Evolutionary conservation across 2,329 filamentous ascomycete genomes (phyloP).

Genomic region (Aspergillus tanneri): DNA sequence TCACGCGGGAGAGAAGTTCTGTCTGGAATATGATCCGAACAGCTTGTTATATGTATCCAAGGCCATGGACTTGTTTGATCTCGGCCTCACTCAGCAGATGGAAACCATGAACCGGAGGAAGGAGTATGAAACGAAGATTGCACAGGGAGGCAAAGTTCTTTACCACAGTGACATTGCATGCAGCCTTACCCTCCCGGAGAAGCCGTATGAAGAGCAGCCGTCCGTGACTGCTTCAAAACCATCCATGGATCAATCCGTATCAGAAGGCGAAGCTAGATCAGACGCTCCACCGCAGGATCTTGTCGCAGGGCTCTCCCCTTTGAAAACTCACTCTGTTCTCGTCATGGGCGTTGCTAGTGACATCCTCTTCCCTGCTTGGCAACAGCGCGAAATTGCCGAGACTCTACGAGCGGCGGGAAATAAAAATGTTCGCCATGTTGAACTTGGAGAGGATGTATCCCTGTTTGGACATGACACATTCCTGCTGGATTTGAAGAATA

Average conservation of each 20-base stretch:
- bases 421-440: slow-evolving; percentile 76
- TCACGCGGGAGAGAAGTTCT: slow-evolving; percentile 97
- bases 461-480: slow-evolving; percentile 97
- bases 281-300: slow-evolving; percentile 71
- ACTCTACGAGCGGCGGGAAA: slow-evolving; percentile 77
- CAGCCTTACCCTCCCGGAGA: slow-evolving; percentile 76
- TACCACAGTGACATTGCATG: slow-evolving; percentile 56
- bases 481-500: slow-evolving; percentile 84
- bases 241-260: slow-evolving; percentile 32
- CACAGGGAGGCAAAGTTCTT: slow-evolving; percentile 43
- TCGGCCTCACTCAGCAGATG: slow-evolving; percentile 69
- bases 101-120: slow-evolving; percentile 62
- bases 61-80: slow-evolving; percentile 97
- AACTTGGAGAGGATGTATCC: slow-evolving; percentile 90
- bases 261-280: slow-evolving; percentile 19
- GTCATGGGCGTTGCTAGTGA: slow-evolving; percentile 95
- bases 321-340: slow-evolving; percentile 76
- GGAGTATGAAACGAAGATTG: slow-evolving; percentile 59
- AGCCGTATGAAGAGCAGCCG: slow-evolving; percentile 85
- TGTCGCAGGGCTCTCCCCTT: slow-evolving; percentile 66
- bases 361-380: slow-evolving; percentile 96
- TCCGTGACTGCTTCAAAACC: slow-evolving; percentile 47
- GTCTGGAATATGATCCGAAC: slow-evolving; percentile 93
- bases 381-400: slow-evolving; percentile 90
- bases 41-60: slow-evolving; percentile 95